A percentile compares a stretch with the other conserved stretches of the same genome.
Conservation (phyloP, 2,329 filamentous ascomycete genomes). For the Ceratocystis eucalypticola region DNA sequence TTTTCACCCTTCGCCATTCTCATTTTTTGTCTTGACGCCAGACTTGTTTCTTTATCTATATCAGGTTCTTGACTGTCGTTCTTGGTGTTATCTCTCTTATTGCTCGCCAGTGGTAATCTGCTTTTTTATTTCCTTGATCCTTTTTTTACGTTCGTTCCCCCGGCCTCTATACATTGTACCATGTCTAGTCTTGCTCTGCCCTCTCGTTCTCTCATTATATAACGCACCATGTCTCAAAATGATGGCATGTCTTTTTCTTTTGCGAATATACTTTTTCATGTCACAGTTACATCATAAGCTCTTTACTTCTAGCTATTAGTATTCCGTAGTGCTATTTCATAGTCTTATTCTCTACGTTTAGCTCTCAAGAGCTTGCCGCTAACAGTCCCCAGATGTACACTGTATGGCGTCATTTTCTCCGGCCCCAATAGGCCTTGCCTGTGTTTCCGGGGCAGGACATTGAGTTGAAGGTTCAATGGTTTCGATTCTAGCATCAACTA, state of each 20-base stretch:
- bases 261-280: slow-evolving; percentile 2
- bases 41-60: too few species aligned
- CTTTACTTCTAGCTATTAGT: neutral
- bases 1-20: slow-evolving; percentile 11
- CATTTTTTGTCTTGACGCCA: neutral
- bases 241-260: neutral
- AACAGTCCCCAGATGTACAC: slow-evolving; percentile 14
- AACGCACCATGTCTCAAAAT: slow-evolving; percentile 6
- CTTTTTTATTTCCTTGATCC: neutral
- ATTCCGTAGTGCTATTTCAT: neutral
- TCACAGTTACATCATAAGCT: neutral
- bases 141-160: slow-evolving; percentile 4
- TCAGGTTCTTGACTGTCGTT: neutral
- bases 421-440: neutral
- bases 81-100: slow-evolving; percentile 4
- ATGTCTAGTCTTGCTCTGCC: neutral
- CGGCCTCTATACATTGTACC: neutral
- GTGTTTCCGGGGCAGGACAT: neutral
- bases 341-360: neutral
- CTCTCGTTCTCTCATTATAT: neutral
- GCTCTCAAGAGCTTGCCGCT: neutral
- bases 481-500: slow-evolving; percentile 11
- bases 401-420: neutral
- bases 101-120: too few species aligned
- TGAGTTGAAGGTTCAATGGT: neutral